Base-by-base conservation (phyloP, 208 protist species). In the Porcisia hertigi region DNA sequence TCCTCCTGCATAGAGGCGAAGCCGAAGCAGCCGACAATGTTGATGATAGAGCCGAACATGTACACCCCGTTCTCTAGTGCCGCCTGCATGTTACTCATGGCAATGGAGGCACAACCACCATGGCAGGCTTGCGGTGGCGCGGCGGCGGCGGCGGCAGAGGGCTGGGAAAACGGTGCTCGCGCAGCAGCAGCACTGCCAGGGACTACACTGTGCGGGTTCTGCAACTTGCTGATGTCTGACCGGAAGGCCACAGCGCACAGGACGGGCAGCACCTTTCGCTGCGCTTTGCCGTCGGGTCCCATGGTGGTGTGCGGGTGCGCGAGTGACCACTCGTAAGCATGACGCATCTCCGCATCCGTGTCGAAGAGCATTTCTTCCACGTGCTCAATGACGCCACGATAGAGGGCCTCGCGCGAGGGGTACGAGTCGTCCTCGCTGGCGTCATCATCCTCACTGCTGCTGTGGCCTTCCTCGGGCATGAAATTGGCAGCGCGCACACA, bases 11-110 rank as follows among this genome's bases (percentile, higher is more conserved):
- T 93, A 12, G 92, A 89, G 1, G 91, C 86, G 69, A 96, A 92
- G 25, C 92, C 92, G 69, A 96, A 96, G 79, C 88, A 94, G 55
- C 92, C 92, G 14, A 96, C 90, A 76, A 96, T 89, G 74, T 96
- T 94, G 54, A 96, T 82, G 79, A 93, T 86, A 23, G 79, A 85
- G 62, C 83, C 88, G 59, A 85, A 80, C 59, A 92, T 74, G 67
- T 81, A 82, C 54, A 94, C 91, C 12, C 88, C 88, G 34, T 88
- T 85, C 72, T 95, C 88, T 62, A 89, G 57, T 12, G 76, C 64
- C 2, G 79, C 67, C 71, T 89, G 82, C 69, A 73, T 72, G 60
- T 77, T 75, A 41, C 36, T 62, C 60, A 62, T 76, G 9, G 64
- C 58, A 47, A 69, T 70, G 71, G 67, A 69, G n/a, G 64, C n/a